Evolutionary conservation across 768 basidiomycete species (phyloP).

Genomic region (Gloeostereum incarnatum): DNA sequence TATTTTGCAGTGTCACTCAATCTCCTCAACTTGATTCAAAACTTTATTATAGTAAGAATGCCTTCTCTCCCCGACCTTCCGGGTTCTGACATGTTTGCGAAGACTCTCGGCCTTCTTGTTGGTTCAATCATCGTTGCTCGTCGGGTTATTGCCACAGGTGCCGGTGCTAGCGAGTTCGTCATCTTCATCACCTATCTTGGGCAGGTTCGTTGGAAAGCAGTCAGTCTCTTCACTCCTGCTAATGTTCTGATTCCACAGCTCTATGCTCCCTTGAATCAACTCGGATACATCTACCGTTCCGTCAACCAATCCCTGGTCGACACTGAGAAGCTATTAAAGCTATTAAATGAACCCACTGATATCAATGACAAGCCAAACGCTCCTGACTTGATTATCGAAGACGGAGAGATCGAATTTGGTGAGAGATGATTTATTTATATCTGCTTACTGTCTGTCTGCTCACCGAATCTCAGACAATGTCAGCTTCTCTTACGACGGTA

Average conservation of each 20-base stretch:
- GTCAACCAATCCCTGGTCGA: slow-evolving; percentile 72
- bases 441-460: too few relatives aligned
- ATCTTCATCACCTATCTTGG: slow-evolving; percentile 77
- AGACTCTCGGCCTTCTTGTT: slow-evolving; percentile 73
- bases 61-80: not conserved
- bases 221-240: not conserved
- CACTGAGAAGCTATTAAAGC: slow-evolving; percentile 74
- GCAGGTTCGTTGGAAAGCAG: slow-evolving; percentile 53
- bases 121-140: slow-evolving; percentile 75
- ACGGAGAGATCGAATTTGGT: slow-evolving; percentile 88
- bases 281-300: slow-evolving; percentile 72
- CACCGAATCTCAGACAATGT: slow-evolving; percentile 55
- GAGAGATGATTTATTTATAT: slow-evolving; percentile 9
- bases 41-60: slow-evolving; percentile 62
- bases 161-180: slow-evolving; percentile 55
- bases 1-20: slow-evolving; percentile 50
- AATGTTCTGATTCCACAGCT: slow-evolving; percentile 25
- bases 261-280: slow-evolving; percentile 67
- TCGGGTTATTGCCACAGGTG: slow-evolving; percentile 47
- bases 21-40: slow-evolving; percentile 69
- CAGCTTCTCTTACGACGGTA: slow-evolving; percentile 74
- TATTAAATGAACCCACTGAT: slow-evolving; percentile 77
- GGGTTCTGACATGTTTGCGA: slow-evolving; percentile 6
- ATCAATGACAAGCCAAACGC: slow-evolving; percentile 76
- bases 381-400: slow-evolving; percentile 57